Evolutionary conservation across 106 monocot species (phyloP).

Genomic region (Dioscorea zingiberensis): DNA sequence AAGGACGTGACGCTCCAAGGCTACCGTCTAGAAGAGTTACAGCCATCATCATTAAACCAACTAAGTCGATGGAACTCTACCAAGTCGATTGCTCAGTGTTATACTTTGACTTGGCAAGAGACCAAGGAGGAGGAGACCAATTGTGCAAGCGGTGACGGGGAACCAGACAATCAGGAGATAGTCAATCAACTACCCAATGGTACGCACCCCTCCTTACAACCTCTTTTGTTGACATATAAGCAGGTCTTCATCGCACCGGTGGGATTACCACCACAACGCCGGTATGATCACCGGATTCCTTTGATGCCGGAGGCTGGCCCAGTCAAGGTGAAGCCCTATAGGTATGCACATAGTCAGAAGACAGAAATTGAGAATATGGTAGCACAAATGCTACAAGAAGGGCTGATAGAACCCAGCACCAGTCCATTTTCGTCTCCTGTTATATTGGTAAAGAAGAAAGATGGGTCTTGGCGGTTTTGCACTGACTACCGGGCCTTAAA

Average conservation of each 20-base stretch:
- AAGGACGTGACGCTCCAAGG: too few species aligned
- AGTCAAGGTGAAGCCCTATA: neutral
- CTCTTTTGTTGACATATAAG: neutral
- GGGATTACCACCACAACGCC: neutral
- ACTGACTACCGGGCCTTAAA: neutral
- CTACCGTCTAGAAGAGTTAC: too few species aligned
- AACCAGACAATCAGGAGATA: too few species aligned
- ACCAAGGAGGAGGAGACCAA: neutral
- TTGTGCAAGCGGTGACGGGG: too few species aligned
- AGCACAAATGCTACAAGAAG: conserved; percentile 3
- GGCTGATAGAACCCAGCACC: neutral
- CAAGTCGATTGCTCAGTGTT: neutral
- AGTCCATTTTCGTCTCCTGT: conserved; percentile 11
- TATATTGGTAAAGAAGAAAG: conserved; percentile 4
- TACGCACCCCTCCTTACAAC: too few species aligned
- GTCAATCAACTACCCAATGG: neutral
- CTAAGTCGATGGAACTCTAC: neutral
- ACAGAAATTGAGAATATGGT: neutral
- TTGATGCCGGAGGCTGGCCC: neutral
- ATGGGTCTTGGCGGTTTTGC: neutral
- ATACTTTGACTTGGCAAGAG: neutral
- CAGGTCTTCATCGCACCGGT: neutral
- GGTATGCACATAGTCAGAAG: conserved; percentile 3
- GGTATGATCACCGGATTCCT: neutral
- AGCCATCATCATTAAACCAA: too few species aligned